phyloP scores from a whole-genome alignment of 345 rosid genomes.

The Corchorus olitorius region DNA sequence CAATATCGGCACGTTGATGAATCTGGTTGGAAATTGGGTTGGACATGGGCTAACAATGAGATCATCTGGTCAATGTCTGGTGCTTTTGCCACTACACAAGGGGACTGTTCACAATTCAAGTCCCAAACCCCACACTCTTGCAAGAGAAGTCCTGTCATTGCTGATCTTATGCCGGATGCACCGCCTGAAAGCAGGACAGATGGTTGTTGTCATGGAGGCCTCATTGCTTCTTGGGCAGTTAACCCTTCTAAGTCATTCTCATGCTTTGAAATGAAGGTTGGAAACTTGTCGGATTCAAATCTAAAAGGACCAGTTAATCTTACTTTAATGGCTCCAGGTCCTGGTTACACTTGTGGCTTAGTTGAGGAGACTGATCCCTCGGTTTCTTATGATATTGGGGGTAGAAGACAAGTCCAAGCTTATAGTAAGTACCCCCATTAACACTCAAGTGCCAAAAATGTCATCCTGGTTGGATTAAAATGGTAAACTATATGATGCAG shows the following conservation, averaged over 20 bases:
- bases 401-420: constrained; percentile 53
- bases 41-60: constrained; percentile 54
- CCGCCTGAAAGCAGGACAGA: constrained; percentile 29
- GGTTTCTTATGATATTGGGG: constrained; percentile 42
- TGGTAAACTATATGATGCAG: neutral
- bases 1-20: constrained; percentile 48
- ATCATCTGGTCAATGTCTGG: constrained; percentile 52
- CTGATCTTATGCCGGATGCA: constrained; percentile 43
- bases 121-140: constrained; percentile 46
- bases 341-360: constrained; percentile 56
- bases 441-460: neutral
- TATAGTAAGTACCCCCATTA: constrained; percentile 37
- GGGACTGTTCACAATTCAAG: constrained; percentile 45
- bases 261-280: constrained; percentile 47
- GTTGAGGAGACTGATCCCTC: constrained; percentile 44
- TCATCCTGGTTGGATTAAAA: too few relatives aligned
- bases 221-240: constrained; percentile 53
- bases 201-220: constrained; percentile 48
- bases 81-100: constrained; percentile 56
- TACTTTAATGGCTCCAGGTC: constrained; percentile 52
- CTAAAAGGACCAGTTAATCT: constrained; percentile 46
- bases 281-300: constrained; percentile 31
- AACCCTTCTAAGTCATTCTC: constrained; percentile 52
- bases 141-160: constrained; percentile 42
- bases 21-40: constrained; percentile 60